phyloP scores from a whole-genome alignment of 148 eudicot genomes.

The Tetragonia tetragonoides region DNA sequence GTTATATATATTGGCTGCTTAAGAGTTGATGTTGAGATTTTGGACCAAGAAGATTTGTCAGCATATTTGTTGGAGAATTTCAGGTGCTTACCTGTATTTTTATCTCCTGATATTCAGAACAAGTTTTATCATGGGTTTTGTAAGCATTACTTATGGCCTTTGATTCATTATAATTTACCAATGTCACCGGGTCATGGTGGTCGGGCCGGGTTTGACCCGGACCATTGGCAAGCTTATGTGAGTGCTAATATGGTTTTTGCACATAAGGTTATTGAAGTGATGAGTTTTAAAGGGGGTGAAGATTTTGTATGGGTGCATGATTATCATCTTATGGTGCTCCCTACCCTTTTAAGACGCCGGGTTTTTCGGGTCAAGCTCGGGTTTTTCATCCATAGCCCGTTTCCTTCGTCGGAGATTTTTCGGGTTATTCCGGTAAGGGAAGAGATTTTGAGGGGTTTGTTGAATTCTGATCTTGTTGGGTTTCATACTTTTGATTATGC shows the following conservation, averaged over 20 bases:
- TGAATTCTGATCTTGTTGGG: conserved; percentile 81
- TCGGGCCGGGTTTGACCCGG: conserved; percentile 39
- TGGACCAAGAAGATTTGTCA: conserved; percentile 63
- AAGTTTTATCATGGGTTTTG: conserved; percentile 81
- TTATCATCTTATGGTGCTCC: conserved; percentile 84
- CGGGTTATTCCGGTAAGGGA: conserved; percentile 77
- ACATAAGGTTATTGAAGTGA: conserved; percentile 57
- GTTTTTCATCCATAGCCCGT: conserved; percentile 73
- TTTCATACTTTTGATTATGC: conserved; percentile 94
- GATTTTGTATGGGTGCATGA: conserved; percentile 86
- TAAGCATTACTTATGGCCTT: conserved; percentile 80
- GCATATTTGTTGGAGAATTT: conserved; percentile 42
- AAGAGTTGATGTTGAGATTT: conserved; percentile 39
- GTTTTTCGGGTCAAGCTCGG: conserved; percentile 61
- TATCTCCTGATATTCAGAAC: conserved; percentile 44
- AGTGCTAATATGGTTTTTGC: conserved; percentile 71
- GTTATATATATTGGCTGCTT: conserved; percentile 59
- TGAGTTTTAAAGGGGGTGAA: conserved; percentile 47
- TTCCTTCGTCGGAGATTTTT: conserved; percentile 82
- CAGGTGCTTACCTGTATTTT: conserved; percentile 67
- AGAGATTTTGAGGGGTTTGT: conserved; percentile 59
- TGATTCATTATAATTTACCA: conserved; percentile 79
- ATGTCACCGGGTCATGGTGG: conserved; percentile 45
- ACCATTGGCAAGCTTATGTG: conserved; percentile 70
- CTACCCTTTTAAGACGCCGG: conserved; percentile 61